phyloP scores from a whole-genome alignment of 2,329 filamentous ascomycete species.

The Seiridium unicorne region DNA sequence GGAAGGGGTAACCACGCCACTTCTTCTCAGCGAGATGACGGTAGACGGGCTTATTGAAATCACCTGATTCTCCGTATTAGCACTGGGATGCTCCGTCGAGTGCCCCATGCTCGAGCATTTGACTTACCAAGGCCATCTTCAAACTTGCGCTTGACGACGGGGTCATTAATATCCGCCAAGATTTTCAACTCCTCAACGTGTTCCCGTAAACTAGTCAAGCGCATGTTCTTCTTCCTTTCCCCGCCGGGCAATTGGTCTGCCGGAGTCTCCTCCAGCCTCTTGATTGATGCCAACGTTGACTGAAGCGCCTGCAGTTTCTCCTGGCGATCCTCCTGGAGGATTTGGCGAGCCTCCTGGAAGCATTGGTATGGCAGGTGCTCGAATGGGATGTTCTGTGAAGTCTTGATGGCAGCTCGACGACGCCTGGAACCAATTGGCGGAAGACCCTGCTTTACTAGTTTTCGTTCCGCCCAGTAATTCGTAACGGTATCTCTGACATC shows the following conservation, averaged over 20 bases:
- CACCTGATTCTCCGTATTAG: constrained; percentile 53
- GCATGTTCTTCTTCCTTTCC: constrained; percentile 61
- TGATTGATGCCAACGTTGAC: constrained; percentile 66
- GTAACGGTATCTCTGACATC: constrained; percentile 70
- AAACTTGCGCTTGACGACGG: constrained; percentile 86
- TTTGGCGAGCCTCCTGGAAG: constrained; percentile 90
- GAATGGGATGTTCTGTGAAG: constrained; percentile 71
- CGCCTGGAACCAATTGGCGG: constrained; percentile 80
- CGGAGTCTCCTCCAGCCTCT: constrained; percentile 59
- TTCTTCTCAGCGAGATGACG: constrained; percentile 82
- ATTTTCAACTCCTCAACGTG: constrained; percentile 82
- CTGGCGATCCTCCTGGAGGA: constrained; percentile 75
- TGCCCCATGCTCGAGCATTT: not conserved
- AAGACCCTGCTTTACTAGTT: constrained; percentile 65
- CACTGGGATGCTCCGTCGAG: not conserved
- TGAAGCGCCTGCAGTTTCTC: constrained; percentile 77
- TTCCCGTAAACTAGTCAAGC: constrained; percentile 67
- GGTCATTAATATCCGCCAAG: constrained; percentile 91
- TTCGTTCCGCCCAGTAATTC: constrained; percentile 61
- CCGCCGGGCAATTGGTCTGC: constrained; percentile 59
- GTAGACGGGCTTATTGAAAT: constrained; percentile 97
- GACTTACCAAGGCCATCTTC: constrained; percentile 82
- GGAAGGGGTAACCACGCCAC: constrained; percentile 82
- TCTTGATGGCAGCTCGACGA: constrained; percentile 71
- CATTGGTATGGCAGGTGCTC: constrained; percentile 95